Conservation (phyloP, 2,329 filamentous ascomycete genomes). For the Lasiodiplodia sp. region DNA sequence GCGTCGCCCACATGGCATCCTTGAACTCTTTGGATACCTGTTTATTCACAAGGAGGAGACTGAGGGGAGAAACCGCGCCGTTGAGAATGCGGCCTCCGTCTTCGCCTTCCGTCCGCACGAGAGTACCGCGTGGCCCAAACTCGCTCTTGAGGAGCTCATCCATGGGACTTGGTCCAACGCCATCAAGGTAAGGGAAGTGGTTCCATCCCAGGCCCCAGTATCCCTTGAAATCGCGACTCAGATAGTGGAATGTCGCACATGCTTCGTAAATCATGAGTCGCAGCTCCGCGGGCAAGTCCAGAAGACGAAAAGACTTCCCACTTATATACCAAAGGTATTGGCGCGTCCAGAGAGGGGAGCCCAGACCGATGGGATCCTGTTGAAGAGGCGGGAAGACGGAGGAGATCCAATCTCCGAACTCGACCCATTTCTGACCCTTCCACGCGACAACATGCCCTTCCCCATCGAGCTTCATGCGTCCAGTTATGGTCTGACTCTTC, state of each 20-base stretch:
- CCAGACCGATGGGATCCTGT: not conserved
- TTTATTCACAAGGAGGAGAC: not conserved
- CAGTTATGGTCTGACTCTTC: not conserved
- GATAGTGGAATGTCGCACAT: not conserved
- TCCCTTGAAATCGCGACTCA: not conserved
- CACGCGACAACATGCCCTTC: not conserved
- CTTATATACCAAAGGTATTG: not conserved
- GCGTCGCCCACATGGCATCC: not conserved
- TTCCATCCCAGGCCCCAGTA: not conserved
- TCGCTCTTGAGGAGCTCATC: not conserved
- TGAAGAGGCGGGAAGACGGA: not conserved
- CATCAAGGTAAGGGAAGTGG: not conserved
- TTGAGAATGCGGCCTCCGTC: not conserved
- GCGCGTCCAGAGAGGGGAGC: not conserved
- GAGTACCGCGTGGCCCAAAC: not conserved
- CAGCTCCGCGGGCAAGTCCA: not conserved
- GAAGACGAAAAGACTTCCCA: not conserved
- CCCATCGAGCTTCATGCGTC: not conserved
- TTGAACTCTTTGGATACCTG: not conserved
- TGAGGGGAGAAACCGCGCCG: not conserved
- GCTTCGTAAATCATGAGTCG: not conserved
- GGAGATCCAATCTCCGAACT: not conserved
- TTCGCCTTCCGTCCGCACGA: not conserved
- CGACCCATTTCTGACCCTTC: not conserved
- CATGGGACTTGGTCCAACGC: fast-evolving